Evolutionary conservation across 257 asterid genomes (phyloP), one percentile per base, ranked within the genome.

Genomic region (Penstemon barbatus): DNA sequence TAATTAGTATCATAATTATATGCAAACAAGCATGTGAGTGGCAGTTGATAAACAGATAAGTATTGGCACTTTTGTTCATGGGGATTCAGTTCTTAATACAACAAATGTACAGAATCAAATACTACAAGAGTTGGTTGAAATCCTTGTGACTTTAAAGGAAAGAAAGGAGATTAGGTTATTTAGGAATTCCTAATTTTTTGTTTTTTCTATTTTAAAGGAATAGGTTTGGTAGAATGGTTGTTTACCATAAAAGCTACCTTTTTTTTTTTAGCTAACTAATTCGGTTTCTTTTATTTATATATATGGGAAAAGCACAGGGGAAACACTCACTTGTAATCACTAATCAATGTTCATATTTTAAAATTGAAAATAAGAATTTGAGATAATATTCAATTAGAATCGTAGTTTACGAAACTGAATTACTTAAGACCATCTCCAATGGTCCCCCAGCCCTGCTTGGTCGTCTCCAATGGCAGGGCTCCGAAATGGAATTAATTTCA

Each of bases 31-130:
- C 83, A 82, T 79, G 82, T 76, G 82, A 79, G 74, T 65, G 74
- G 83, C 71, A 76, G 82, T 79, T 78, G 79, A 78, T 69, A 59
- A 75, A 73, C 79, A 75, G 75, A 54, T 81, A 74, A 68, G 68
- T 64, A 7, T 42, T 51, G 64, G 70, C 60, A 37, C 33, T 65
- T 69, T 69, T 65, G 38, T 69, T 72, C 51, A 74, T 70, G 73
- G 64, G 77, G 33, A 65, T 37, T 65, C 7, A 63, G 65, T 69
- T 71, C 61, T 75, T 75, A 79, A 65, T 71, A 71, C 70, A 76
- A 78, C 84, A 73, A 68, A 73, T 76, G 70, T 25, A 25, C 33
- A 25, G 33, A 65, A 50, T 61, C 65, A 50, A 57, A 45, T 36
- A 67, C n/a, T 36, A 67, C n/a, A 63, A 18, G 51, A 71, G 71